Evolutionary conservation across 1,284 basidiomycete species (phyloP).

Genomic region (Rhodotorula glutinis): DNA sequence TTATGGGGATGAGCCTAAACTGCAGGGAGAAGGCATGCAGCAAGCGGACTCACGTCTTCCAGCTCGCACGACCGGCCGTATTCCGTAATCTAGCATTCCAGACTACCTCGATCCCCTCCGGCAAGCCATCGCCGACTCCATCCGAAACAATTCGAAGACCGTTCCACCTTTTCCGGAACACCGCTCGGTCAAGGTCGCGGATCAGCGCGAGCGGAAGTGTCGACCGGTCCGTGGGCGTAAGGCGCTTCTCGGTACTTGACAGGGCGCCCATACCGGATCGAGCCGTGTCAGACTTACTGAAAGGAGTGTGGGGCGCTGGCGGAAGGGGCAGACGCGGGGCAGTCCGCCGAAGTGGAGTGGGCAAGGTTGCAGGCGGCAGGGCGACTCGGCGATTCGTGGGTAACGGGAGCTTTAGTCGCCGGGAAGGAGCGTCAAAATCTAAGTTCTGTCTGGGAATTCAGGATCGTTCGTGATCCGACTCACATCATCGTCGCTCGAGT

Average conservation of each 20-base stretch:
- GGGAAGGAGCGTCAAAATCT: too few relatives aligned
- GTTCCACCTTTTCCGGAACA: conserved; percentile 28
- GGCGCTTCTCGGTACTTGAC: neutral
- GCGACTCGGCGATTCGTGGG: too few relatives aligned
- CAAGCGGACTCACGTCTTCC: conserved; percentile 56
- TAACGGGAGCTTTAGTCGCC: too few relatives aligned
- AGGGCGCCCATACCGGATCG: neutral
- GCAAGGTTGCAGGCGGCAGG: too few relatives aligned
- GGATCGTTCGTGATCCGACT: neutral
- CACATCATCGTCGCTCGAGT: neutral
- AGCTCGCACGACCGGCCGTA: conserved; percentile 73
- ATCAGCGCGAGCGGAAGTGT: conserved; percentile 25
- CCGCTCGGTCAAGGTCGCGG: conserved; percentile 24
- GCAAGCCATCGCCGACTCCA: conserved; percentile 49
- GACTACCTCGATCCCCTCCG: conserved; percentile 59
- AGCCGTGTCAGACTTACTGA: neutral
- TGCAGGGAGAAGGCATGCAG: neutral
- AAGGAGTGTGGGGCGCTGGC: neutral
- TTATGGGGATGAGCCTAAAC: neutral
- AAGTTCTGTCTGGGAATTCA: neutral
- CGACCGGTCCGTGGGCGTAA: conserved; percentile 18
- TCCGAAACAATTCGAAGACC: neutral
- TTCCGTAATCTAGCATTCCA: conserved; percentile 71
- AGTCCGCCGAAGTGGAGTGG: neutral
- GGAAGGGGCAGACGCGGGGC: neutral